A percentile compares a stretch with the other conserved stretches of the same genome.
These are phyloP conservation scores for Peterozyma xylosa DNA, from an alignment of 805 yeast species.

Conservation along the genomic window DNA sequence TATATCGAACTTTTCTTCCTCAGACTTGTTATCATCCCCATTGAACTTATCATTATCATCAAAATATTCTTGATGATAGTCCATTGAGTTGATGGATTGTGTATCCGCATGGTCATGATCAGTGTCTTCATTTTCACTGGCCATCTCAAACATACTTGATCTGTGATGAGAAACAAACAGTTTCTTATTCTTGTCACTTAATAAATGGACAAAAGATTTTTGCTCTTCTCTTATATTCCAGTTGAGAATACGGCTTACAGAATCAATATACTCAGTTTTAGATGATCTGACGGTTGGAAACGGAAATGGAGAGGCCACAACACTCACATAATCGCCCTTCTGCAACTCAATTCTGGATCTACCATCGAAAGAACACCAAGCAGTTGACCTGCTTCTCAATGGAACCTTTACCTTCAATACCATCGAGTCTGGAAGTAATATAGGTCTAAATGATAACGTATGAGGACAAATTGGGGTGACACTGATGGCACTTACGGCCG, in stretches of 20 bases:
- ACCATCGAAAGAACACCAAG: constrained; percentile 97
- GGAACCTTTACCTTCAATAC: constrained; percentile 78
- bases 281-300: constrained; percentile 86
- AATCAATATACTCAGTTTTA: constrained; percentile 71
- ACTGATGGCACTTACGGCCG: constrained; percentile 85
- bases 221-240: constrained; percentile 93
- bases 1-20: constrained; percentile 19
- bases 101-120: constrained; percentile 10
- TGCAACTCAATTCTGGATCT: constrained; percentile 73
- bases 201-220: constrained; percentile 62
- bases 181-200: constrained; percentile 48
- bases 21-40: constrained; percentile 9
- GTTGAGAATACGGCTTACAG: constrained; percentile 77
- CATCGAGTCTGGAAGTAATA: constrained; percentile 91
- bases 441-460: constrained; percentile 87
- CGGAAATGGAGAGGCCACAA: constrained; percentile 83
- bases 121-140: not conserved
- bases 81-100: constrained; percentile 7
- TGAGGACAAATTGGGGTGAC: constrained; percentile 97
- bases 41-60: constrained; percentile 9
- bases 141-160: constrained; percentile 8
- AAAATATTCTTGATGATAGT: constrained; percentile 9
- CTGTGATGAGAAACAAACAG: constrained; percentile 23
- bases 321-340: constrained; percentile 79
- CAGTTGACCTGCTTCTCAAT: constrained; percentile 68